Evolutionary conservation across 495 filamentous ascomycete species (phyloP).

Genomic region (Aspergillus sparsus): DNA sequence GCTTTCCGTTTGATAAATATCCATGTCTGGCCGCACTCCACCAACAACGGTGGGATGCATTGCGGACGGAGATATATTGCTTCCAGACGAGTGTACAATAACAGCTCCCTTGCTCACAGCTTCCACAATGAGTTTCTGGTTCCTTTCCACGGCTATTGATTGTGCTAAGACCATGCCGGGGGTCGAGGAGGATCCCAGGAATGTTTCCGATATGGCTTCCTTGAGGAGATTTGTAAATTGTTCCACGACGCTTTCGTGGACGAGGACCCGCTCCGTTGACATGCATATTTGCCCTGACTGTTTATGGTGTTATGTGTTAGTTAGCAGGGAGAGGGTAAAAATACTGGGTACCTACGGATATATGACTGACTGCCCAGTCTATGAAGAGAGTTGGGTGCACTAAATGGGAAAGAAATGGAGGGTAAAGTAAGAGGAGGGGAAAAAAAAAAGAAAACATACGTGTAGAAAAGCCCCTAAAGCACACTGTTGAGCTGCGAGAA

Average conservation of each 20-base stretch:
- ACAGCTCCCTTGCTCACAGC: not conserved
- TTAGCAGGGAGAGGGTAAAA: too few species aligned
- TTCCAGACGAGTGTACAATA: slow-evolving; percentile 5
- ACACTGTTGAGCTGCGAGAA: slow-evolving; percentile 54
- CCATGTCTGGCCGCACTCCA: slow-evolving; percentile 64
- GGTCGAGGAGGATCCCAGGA: too few species aligned
- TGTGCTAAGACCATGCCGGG: too few species aligned
- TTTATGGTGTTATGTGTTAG: too few species aligned
- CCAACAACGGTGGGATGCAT: slow-evolving; percentile 64
- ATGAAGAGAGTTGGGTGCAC: too few species aligned
- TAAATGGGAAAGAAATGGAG: too few species aligned
- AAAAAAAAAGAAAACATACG: slow-evolving; percentile 5
- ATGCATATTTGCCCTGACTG: slow-evolving; percentile 74
- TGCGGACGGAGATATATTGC: slow-evolving; percentile 25
- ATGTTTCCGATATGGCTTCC: too few species aligned
- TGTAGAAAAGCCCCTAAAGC: slow-evolving; percentile 42
- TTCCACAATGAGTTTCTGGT: not conserved
- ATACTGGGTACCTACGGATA: too few species aligned
- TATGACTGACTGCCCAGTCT: too few species aligned
- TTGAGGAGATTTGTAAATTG: not conserved
- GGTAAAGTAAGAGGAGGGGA: too few species aligned
- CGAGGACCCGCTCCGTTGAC: slow-evolving; percentile 75
- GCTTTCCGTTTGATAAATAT: slow-evolving; percentile 70
- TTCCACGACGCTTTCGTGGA: slow-evolving; percentile 24
- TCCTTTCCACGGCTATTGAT: too few species aligned